Percentiles rank a stretch among this genome's conserved stretches.
Conservation (phyloP, 2,329 filamentous ascomycete species). For the Fusarium hostae region DNA sequence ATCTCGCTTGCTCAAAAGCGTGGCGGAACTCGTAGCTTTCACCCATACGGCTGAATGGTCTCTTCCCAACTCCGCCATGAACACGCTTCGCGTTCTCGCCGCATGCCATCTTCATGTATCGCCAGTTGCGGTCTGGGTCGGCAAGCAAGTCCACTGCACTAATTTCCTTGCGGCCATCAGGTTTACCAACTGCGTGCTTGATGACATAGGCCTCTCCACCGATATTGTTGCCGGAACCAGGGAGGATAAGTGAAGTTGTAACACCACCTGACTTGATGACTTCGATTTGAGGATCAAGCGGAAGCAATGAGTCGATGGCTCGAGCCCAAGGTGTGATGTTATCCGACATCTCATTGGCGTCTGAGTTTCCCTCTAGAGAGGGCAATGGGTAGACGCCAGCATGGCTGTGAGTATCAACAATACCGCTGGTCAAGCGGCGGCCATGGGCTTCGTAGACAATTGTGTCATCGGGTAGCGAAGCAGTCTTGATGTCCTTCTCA, state of each 20-base stretch:
- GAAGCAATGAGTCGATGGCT: constrained; percentile 72
- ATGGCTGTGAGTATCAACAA: constrained; percentile 79
- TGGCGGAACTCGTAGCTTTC: constrained; percentile 77
- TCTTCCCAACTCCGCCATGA: constrained; percentile 65
- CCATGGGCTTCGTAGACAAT: constrained; percentile 68
- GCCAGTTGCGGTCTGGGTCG: constrained; percentile 71
- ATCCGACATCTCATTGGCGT: constrained; percentile 71
- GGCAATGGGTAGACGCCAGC: constrained; percentile 70
- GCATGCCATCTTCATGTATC: constrained; percentile 82
- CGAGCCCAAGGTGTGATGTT: constrained; percentile 76
- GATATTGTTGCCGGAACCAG: constrained; percentile 78
- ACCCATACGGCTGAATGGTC: constrained; percentile 70
- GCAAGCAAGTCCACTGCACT: constrained; percentile 73
- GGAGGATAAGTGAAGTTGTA: constrained; percentile 73
- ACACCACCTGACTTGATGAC: constrained; percentile 80
- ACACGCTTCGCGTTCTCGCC: constrained; percentile 75
- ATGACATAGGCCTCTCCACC: constrained; percentile 76
- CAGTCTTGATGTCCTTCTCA: constrained; percentile 54
- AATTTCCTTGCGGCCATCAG: constrained; percentile 70
- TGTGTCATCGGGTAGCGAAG: constrained; percentile 58
- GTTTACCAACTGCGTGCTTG: constrained; percentile 72
- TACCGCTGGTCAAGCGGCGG: constrained; percentile 71
- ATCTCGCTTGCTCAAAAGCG: constrained; percentile 71
- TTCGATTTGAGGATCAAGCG: constrained; percentile 71
- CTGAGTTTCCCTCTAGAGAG: constrained; percentile 62